Conservation (phyloP, 306 rosid genomes). For the Inga leiocalycina region DNA sequence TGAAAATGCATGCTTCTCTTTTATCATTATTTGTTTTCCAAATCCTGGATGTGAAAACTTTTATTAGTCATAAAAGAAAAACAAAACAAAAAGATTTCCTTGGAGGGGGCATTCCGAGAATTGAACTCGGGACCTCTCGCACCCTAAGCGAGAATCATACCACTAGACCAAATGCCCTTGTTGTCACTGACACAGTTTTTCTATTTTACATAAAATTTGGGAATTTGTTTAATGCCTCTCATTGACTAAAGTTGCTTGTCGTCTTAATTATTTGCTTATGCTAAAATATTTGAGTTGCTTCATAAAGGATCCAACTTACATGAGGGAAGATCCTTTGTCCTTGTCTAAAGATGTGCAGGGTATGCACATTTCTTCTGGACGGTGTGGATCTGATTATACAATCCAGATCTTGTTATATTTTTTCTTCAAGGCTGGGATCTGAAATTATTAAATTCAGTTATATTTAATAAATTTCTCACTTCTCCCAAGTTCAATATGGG, state of each 20-base stretch:
- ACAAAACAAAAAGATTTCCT: not conserved
- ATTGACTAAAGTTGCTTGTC: not conserved
- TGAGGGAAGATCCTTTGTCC: too few relatives aligned
- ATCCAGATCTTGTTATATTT: not conserved
- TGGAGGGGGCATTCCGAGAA: not conserved
- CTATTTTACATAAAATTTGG: not conserved
- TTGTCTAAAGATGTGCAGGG: too few relatives aligned
- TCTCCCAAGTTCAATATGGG: too few relatives aligned
- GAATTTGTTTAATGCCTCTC: not conserved
- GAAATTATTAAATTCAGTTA: too few relatives aligned
- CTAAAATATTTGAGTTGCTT: not conserved
- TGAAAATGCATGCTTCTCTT: not conserved
- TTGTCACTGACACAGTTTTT: not conserved
- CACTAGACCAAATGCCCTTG: conserved; percentile 2
- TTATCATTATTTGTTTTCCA: not conserved
- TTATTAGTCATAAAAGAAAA: not conserved
- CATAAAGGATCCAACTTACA: too few relatives aligned
- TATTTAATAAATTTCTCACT: too few relatives aligned
- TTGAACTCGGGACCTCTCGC: not conserved
- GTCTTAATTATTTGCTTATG: not conserved
- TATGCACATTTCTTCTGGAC: too few relatives aligned
- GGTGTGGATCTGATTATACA: not conserved
- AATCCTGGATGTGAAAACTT: not conserved
- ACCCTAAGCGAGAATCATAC: conserved; percentile 4
- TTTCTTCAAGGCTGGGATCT: not conserved